A percentile compares a stretch with the other conserved stretches of the same genome.
Conservation (phyloP, 2,329 filamentous ascomycete genomes). For the Ascochyta koolunga region DNA sequence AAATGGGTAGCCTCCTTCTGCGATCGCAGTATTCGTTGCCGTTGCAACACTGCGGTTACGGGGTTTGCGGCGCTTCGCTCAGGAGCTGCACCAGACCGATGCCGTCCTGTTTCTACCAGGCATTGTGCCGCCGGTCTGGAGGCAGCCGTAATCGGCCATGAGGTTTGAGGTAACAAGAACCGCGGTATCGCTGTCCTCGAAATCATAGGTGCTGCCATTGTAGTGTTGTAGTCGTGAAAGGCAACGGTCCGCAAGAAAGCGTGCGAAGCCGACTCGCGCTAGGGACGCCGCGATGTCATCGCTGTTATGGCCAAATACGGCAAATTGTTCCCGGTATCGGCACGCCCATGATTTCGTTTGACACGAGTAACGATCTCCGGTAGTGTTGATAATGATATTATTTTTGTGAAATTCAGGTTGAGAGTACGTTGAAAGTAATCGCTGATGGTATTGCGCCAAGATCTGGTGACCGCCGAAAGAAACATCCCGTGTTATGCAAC, state of each 20-base stretch:
- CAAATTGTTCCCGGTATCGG: slow-evolving; percentile 23
- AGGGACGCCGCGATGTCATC: slow-evolving; percentile 8
- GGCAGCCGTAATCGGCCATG: slow-evolving; percentile 38
- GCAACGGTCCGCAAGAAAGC: slow-evolving; percentile 11
- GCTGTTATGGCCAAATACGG: slow-evolving; percentile 30
- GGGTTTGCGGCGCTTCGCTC: slow-evolving; percentile 19
- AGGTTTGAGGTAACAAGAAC: slow-evolving; percentile 46
- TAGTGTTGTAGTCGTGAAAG: slow-evolving; percentile 25
- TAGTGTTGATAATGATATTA: background rate
- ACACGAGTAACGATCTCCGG: background rate
- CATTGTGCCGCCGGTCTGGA: slow-evolving; percentile 27
- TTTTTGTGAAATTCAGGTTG: background rate
- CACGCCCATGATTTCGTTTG: background rate
- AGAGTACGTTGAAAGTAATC: background rate
- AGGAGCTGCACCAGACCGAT: slow-evolving; percentile 20
- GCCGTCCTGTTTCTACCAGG: slow-evolving; percentile 23
- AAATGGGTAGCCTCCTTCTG: slow-evolving; percentile 6
- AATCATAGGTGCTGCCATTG: slow-evolving; percentile 33
- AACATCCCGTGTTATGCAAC: slow-evolving; percentile 32
- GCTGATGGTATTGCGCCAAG: background rate
- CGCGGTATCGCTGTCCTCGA: slow-evolving; percentile 44
- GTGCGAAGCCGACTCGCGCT: slow-evolving; percentile 9
- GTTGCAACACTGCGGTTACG: slow-evolving; percentile 14
- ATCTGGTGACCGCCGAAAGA: background rate
- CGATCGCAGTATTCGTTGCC: slow-evolving; percentile 11